phyloP scores from a whole-genome alignment of 1,139 yeast species.

The Blastobotrys indianensis region DNA sequence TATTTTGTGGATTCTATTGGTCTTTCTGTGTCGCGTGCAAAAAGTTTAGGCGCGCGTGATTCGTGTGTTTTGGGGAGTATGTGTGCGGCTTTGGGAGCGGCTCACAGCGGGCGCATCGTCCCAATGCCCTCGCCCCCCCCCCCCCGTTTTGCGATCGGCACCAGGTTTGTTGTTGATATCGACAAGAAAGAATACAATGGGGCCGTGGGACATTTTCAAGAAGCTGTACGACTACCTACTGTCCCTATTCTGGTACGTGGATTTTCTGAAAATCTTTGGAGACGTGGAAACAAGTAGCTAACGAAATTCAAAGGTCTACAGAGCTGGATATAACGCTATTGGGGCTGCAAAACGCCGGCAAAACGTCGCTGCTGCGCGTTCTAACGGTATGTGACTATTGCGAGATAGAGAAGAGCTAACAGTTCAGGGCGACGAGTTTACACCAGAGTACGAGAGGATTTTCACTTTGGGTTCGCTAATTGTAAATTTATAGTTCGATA shows the following conservation, averaged over 20 bases:
- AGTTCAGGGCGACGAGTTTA: slow-evolving; percentile 32
- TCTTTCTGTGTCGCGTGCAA: too few species aligned
- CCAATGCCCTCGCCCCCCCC: too few species aligned
- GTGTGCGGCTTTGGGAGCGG: too few species aligned
- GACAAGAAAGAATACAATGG: slow-evolving; percentile 11
- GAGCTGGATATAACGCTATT: slow-evolving; percentile 36
- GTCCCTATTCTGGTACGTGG: slow-evolving; percentile 29
- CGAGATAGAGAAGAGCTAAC: neutral
- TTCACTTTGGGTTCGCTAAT: too few species aligned
- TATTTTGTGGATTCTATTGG: too few species aligned
- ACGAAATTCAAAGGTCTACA: slow-evolving; percentile 20
- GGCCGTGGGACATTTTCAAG: slow-evolving; percentile 27
- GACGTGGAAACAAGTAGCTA: neutral
- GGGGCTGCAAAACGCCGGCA: slow-evolving; percentile 40
- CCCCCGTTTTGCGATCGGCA: too few species aligned
- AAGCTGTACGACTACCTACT: slow-evolving; percentile 26
- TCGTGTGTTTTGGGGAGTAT: neutral
- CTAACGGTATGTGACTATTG: slow-evolving; percentile 24
- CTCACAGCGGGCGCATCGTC: too few species aligned
- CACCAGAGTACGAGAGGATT: slow-evolving; percentile 33
- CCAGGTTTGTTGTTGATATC: neutral
- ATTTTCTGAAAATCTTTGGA: neutral
- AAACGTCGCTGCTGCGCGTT: slow-evolving; percentile 34
- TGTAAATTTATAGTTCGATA: slow-evolving; percentile 28
- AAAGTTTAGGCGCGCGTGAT: neutral